Evolutionary conservation across 2,329 filamentous ascomycete species (phyloP), one percentile per base, ranked within the genome.

Genomic region (Mollisia scopiformis): DNA sequence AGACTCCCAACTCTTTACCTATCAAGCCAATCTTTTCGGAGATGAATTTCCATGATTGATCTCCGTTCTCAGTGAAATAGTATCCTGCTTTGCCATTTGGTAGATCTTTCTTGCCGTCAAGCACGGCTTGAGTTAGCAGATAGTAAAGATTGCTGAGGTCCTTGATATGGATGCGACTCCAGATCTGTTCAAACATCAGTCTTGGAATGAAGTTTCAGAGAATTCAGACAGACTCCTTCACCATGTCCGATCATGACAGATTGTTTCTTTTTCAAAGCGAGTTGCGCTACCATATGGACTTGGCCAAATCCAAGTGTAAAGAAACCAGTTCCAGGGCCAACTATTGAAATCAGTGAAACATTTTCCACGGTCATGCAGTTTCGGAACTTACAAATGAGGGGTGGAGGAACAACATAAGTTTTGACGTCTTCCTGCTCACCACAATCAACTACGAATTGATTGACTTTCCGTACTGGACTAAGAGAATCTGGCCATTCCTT

Each of bases 401-500:
- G 79, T 0, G 75, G 72, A 75, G 80, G 80, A 47, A 84, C 71
- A 50, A 81, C 74, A 47, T 78, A 72, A 0, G 81, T 80, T 58
- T 76, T 76, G 2, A 85, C 76, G 2, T 75, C 74, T 0, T 73
- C 47, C 19, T 73, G 69, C 16, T 78, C 62, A 1, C 79, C 78
- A 0, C 69, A 68, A 6, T 78, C 73, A 1, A 81, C 66, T 13
- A 81, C 77, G 3, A 71, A 69, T 6, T 84, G 63, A 59, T 82
- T 80, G 1, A 77, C 75, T 0, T 75, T 77, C 13, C 81, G 77
- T 11, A 65, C 61, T 64, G 82, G 80, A 1, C 66, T 62, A 59
- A 81, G 82, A 0, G 71, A 61, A 21, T 77, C 71, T 0, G 65
- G 37, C 23, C 74, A 74, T 6, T 66, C 62, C 31, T 72, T 72